Evolutionary conservation across 1,139 yeast species (phyloP), one percentile per base, ranked within the genome.

Genomic region (Blastobotrys capitulatus): DNA sequence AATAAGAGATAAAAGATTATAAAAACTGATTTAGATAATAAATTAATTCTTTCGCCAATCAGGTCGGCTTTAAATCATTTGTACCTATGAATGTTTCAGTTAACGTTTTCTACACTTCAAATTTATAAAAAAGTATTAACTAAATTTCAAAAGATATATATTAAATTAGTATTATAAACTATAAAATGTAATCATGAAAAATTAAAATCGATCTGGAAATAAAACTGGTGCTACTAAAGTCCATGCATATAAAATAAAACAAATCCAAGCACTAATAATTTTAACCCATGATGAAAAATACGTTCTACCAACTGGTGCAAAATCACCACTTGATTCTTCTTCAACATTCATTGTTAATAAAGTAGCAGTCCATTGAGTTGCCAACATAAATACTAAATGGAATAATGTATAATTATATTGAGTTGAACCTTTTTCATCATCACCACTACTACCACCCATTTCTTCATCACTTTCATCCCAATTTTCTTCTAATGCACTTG

Each of bases 291-390:
- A 82, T 53, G 94, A 85, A 65, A 92, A 92, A 67, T 90, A 90
- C 0, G 98, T 92, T 64, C 98, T 76, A 1, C 99, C 99, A 6
- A 94, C 98, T 0, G 98, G 98, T 7, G 89, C 83, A 63, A 94
- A 94, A 56, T 88, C 95, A 7, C 95, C 96, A 46, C 80, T 77
- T 54, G 83, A 85, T 58, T 87, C 95, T 59, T 83, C 82, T 50
- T 85, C 82, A 31, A 92, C 97, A 61, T 90, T 92, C 67, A 89
- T 86, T 0, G 98, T 94, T 53, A 94, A 74, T 55, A 94, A 73
- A 0, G 96, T 89, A 1, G 98, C 97, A 45, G 92, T 90, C 79
- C 95, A 94, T 67, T 92, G 98, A 0, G 98, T 92, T 0, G 98
- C 98, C 57, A 94, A 74, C 65, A 94, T 82, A 75, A 94, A 94